Evolutionary conservation across 2,329 filamentous ascomycete genomes (phyloP).

Genomic region (Zasmidium angulare): DNA sequence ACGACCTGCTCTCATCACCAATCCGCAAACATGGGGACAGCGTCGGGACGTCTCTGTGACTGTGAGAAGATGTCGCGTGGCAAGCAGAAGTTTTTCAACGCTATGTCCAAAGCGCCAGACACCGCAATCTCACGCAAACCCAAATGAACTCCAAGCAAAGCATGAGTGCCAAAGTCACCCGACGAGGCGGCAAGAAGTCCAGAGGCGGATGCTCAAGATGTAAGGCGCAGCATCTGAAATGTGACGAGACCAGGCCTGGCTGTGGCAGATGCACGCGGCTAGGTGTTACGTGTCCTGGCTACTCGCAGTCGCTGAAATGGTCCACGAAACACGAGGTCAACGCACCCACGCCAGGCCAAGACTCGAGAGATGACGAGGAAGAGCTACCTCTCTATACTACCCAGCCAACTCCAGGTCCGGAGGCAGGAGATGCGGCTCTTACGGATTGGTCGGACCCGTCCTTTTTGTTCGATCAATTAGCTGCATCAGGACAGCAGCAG

Average conservation of each 20-base stretch:
- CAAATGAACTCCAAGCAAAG: not conserved
- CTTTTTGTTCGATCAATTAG: not conserved
- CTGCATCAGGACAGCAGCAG: not conserved
- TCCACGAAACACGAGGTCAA: slow-evolving; percentile 14
- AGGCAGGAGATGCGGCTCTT: not conserved
- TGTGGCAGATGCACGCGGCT: slow-evolving; percentile 12
- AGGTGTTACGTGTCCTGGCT: slow-evolving; percentile 10
- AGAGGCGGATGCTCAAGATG: slow-evolving; percentile 9
- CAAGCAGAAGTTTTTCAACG: not conserved
- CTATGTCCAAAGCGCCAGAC: not conserved
- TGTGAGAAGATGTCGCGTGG: not conserved
- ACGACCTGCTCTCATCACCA: not conserved
- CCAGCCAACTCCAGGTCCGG: not conserved
- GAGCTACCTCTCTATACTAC: not conserved
- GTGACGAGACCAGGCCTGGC: slow-evolving; percentile 6
- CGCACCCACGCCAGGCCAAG: not conserved
- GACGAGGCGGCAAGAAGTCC: slow-evolving; percentile 15
- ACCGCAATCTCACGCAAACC: not conserved
- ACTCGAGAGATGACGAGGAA: not conserved
- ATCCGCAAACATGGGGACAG: not conserved
- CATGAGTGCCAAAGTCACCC: not conserved
- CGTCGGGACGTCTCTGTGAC: not conserved
- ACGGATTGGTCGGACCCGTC: not conserved
- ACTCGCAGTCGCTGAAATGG: slow-evolving; percentile 12
- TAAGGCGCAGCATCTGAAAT: slow-evolving; percentile 10